Percentiles rank a stretch among this genome's conserved stretches.
phyloP scores from a whole-genome alignment of 495 filamentous ascomycete genomes.

The Parathielavia hyrcaniae region DNA sequence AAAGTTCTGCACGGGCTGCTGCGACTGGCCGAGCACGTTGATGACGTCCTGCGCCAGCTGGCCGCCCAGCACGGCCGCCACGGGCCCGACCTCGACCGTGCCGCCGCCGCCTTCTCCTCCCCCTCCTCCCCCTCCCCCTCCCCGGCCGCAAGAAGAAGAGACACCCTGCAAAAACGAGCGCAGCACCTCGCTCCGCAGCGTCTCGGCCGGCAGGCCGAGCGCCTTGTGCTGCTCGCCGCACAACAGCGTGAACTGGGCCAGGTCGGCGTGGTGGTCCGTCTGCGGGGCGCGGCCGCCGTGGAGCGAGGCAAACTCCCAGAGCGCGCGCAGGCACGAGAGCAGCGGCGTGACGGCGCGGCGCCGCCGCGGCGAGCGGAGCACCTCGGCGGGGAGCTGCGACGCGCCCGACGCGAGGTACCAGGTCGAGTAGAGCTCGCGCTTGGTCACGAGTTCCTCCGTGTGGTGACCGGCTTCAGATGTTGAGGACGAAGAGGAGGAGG shows the following conservation, averaged over 20 bases:
- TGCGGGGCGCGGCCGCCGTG: conserved; percentile 51
- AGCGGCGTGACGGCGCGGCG: conserved; percentile 71
- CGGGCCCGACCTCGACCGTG: conserved; percentile 73
- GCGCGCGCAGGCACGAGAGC: conserved; percentile 70
- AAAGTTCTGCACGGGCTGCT: conserved; percentile 94
- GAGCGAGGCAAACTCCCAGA: conserved; percentile 68
- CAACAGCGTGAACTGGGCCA: conserved; percentile 66
- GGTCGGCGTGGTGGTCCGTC: conserved; percentile 47
- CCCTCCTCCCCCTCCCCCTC: too few relatives aligned
- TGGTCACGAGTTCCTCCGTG: conserved; percentile 82
- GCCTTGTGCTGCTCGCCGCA: conserved; percentile 68
- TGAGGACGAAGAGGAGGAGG: neutral
- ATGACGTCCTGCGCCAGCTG: conserved; percentile 93
- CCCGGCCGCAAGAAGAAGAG: too few relatives aligned
- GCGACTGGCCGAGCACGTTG: conserved; percentile 80
- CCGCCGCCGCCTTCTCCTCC: neutral
- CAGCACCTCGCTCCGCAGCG: conserved; percentile 71
- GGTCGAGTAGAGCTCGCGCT: conserved; percentile 81
- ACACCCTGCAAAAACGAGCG: conserved; percentile 76
- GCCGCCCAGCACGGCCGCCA: conserved; percentile 84
- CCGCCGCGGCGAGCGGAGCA: conserved; percentile 56
- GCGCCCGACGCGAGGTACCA: conserved; percentile 68
- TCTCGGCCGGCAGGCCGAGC: conserved; percentile 68
- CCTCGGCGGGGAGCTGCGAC: conserved; percentile 65
- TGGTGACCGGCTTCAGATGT: conserved; percentile 47